A percentile compares a stretch with the other conserved stretches of the same genome.
These are phyloP conservation scores for Camelina hispida DNA, from an alignment of 345 rosid genomes.

Conservation along the genomic window DNA sequence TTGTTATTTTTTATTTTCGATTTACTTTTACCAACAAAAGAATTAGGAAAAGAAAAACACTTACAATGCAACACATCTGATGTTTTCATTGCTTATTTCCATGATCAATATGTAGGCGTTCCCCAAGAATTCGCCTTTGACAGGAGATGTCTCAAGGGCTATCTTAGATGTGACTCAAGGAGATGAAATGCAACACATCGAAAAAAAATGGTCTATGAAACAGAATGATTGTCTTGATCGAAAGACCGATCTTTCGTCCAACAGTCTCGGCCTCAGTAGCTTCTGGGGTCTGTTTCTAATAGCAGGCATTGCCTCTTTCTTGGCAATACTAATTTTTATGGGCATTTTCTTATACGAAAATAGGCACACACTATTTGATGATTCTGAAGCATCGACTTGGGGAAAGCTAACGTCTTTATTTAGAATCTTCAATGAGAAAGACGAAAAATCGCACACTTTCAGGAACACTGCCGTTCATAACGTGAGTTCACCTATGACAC, in stretches of 20 bases:
- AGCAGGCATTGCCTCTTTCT: constrained; percentile 46
- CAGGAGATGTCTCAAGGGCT: constrained; percentile 49
- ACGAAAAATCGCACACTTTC: constrained; percentile 45
- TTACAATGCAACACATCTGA: not conserved
- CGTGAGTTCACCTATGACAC: constrained; percentile 36
- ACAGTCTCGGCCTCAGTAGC: constrained; percentile 47
- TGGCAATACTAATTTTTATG: constrained; percentile 40
- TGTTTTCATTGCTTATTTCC: constrained; percentile 8
- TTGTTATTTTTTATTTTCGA: not conserved
- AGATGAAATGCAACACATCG: constrained; percentile 34
- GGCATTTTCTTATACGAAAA: constrained; percentile 34
- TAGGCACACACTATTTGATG: constrained; percentile 5
- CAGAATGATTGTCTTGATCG: constrained; percentile 33
- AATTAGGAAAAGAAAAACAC: not conserved
- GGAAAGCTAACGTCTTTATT: constrained; percentile 30
- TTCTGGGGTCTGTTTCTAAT: constrained; percentile 58
- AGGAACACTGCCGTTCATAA: constrained; percentile 30
- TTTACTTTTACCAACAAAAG: not conserved
- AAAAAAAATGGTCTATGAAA: constrained; percentile 10
- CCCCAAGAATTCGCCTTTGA: constrained; percentile 47
- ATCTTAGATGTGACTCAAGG: constrained; percentile 52
- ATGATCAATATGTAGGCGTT: constrained; percentile 46
- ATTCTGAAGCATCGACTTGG: constrained; percentile 41
- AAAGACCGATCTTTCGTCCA: constrained; percentile 22
- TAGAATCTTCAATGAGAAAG: constrained; percentile 47